These are phyloP conservation scores for Coemansia sp. DNA, from an alignment of 192 early-diverging fungal species.

Conservation along the genomic window DNA sequence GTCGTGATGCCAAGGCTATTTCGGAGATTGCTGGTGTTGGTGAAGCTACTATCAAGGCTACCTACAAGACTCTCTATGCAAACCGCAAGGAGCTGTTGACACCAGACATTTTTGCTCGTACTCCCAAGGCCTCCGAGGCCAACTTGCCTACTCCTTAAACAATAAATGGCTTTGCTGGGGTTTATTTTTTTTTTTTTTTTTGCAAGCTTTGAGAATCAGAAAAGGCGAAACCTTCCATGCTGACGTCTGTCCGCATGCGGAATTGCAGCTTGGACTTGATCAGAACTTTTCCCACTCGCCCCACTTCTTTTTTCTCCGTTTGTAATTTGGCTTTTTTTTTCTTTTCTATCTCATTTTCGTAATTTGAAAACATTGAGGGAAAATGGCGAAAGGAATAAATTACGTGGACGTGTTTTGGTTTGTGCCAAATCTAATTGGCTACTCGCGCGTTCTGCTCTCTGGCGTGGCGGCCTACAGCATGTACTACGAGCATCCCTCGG, in stretches of 20 bases:
- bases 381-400: constrained; percentile 25
- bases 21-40: constrained; percentile 85
- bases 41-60: constrained; percentile 90
- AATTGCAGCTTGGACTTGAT: neutral
- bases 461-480: constrained; percentile 75
- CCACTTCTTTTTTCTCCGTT: neutral
- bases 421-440: constrained; percentile 65
- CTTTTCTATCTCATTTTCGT: constrained; percentile 59
- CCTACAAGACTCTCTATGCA: constrained; percentile 70
- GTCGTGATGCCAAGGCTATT: constrained; percentile 76
- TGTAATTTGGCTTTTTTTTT: constrained; percentile 2
- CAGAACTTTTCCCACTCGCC: neutral
- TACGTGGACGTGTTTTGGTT: constrained; percentile 46
- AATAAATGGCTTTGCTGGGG: neutral
- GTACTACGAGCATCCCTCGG: constrained; percentile 64
- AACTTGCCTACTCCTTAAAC: constrained; percentile 27
- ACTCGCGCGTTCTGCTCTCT: constrained; percentile 80
- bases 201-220: neutral
- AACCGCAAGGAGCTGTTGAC: constrained; percentile 61
- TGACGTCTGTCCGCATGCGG: neutral
- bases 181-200: neutral
- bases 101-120: constrained; percentile 34
- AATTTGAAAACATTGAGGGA: constrained; percentile 74
- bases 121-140: constrained; percentile 20
- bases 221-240: constrained; percentile 7